Percentiles rank a stretch among this genome's conserved stretches.
Evolutionary conservation across 2,329 filamentous ascomycete species (phyloP).

Genomic region (Hymenoscyphus scutula): DNA sequence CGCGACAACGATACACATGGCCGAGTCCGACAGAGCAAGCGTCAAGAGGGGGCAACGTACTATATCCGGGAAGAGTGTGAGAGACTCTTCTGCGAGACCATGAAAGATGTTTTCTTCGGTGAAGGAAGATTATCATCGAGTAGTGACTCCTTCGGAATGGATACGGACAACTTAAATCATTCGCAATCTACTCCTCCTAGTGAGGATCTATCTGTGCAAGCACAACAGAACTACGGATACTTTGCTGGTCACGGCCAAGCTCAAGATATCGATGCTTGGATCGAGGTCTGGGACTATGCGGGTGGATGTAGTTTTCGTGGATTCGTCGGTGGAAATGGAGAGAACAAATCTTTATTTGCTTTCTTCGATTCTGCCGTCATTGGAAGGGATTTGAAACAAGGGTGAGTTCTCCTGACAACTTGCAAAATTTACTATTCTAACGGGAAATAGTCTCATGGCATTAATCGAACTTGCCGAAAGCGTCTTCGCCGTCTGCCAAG

Average conservation of each 20-base stretch:
- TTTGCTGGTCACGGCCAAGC: conserved; percentile 27
- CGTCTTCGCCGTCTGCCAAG: conserved; percentile 71
- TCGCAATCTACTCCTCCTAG: conserved; percentile 37
- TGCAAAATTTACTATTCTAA: conserved; percentile 31
- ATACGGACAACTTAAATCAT: conserved; percentile 48
- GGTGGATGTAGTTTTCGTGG: conserved; percentile 82
- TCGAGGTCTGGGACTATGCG: conserved; percentile 63
- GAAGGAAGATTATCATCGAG: conserved; percentile 75
- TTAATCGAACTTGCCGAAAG: conserved; percentile 83
- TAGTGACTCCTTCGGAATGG: conserved; percentile 83
- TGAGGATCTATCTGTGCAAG: conserved; percentile 27
- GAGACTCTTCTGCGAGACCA: conserved; percentile 98
- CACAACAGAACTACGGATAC: conserved; percentile 22
- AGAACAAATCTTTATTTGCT: conserved; percentile 75
- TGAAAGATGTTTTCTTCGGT: conserved; percentile 93
- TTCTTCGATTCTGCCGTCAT: conserved; percentile 79
- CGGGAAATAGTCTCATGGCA: conserved; percentile 67
- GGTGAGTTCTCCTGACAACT: conserved; percentile 53
- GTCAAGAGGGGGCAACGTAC: conserved; percentile 89
- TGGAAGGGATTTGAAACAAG: conserved; percentile 78
- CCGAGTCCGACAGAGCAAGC: conserved; percentile 39
- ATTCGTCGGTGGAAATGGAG: conserved; percentile 70
- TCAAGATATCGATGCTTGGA: conserved; percentile 35
- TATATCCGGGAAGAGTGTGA: conserved; percentile 99
- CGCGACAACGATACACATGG: conserved; percentile 33